Evolutionary conservation across 2,329 filamentous ascomycete species (phyloP).

Genomic region (Claviceps arundinis): DNA sequence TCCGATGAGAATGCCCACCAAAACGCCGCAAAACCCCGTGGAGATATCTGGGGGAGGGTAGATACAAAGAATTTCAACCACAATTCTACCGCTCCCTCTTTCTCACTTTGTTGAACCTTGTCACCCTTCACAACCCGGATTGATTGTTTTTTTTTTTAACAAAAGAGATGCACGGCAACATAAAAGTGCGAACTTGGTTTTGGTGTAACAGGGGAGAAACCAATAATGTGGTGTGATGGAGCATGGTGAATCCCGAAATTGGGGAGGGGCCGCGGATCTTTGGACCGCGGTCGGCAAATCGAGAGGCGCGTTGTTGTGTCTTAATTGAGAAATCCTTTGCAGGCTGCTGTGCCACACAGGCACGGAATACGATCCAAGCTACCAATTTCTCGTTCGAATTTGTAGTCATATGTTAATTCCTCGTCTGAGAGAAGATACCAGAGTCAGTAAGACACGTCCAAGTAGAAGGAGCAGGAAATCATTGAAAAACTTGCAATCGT

Average conservation of each 20-base stretch:
- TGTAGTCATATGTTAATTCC: constrained; percentile 99
- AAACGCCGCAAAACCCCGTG: constrained; percentile 5
- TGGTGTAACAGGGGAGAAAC: not conserved
- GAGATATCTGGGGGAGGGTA: not conserved
- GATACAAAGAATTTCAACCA: not conserved
- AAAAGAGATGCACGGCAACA: not conserved
- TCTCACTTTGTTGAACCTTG: no score
- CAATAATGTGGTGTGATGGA: constrained; percentile 1
- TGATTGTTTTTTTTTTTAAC: no score
- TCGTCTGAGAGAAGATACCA: constrained; percentile 51
- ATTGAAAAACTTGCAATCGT: not conserved
- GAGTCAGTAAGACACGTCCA: not conserved
- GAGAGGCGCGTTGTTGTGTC: constrained; percentile 12
- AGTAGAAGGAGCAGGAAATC: not conserved
- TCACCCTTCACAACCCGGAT: no score
- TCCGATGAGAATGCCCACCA: constrained; percentile 4
- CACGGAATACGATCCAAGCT: constrained; percentile 93
- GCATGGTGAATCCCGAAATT: not conserved
- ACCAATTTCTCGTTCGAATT: constrained; percentile 94
- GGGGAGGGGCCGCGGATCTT: no score
- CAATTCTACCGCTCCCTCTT: no score
- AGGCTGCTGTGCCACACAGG: constrained; percentile 87
- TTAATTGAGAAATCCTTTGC: constrained; percentile 98
- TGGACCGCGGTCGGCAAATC: no score
- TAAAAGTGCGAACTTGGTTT: not conserved